These are phyloP conservation scores for Pseudogymnoascus sp. DNA, from an alignment of 2,329 filamentous ascomycete genomes.

Conservation along the genomic window DNA sequence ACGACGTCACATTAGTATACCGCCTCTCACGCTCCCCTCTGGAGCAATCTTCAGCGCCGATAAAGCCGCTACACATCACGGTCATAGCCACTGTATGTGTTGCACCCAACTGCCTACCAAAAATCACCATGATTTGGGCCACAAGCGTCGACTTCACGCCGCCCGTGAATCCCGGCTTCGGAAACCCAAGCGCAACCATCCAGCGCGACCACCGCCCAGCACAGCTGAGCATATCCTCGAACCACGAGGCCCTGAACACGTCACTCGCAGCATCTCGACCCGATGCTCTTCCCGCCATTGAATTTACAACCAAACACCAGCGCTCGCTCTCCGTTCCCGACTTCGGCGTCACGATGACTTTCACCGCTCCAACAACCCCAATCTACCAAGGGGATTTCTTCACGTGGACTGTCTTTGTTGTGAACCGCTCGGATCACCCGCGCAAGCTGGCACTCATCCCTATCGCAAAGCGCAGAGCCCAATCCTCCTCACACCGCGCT, in stretches of 20 bases:
- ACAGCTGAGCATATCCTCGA: constrained; percentile 54
- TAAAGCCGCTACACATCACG: constrained; percentile 49
- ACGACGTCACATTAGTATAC: constrained; percentile 70
- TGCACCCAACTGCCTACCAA: constrained; percentile 51
- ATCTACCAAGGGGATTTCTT: constrained; percentile 61
- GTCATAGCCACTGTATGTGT: constrained; percentile 52
- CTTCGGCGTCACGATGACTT: constrained; percentile 68
- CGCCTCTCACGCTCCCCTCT: constrained; percentile 38
- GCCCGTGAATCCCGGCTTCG: constrained; percentile 56
- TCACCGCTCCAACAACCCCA: constrained; percentile 55
- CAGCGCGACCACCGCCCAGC: constrained; percentile 55
- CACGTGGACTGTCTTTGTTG: constrained; percentile 65
- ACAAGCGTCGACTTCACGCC: constrained; percentile 62
- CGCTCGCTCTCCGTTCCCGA: constrained; percentile 43
- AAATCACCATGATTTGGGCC: constrained; percentile 59
- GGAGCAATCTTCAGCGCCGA: constrained; percentile 36
- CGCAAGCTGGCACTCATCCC: constrained; percentile 65
- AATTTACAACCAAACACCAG: constrained; percentile 40
- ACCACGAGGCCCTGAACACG: constrained; percentile 42
- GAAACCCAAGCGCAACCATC: constrained; percentile 48
- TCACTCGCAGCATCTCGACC: constrained; percentile 51
- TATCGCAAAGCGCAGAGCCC: constrained; percentile 56
- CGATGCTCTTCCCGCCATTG: constrained; percentile 51
- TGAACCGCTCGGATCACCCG: constrained; percentile 57
- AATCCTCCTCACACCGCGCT: constrained; percentile 37